These are phyloP conservation scores for Blastobotrys niveus DNA, from an alignment of 1,139 yeast species.

Conservation along the genomic window DNA sequence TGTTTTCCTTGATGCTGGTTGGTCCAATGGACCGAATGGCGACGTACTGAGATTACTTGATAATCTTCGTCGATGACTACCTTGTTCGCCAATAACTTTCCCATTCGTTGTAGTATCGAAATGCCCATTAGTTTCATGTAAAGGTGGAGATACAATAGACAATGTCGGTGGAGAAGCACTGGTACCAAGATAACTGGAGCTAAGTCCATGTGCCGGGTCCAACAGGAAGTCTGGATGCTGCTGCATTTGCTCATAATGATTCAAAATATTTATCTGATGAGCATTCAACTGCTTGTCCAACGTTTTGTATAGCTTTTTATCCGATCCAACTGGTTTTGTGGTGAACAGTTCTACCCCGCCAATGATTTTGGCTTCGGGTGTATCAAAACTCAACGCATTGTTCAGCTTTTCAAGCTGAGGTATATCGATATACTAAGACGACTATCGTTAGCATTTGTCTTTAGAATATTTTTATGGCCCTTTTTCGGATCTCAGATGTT, in stretches of 20 bases:
- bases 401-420: constrained; percentile 85
- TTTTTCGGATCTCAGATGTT: too few species aligned
- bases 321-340: constrained; percentile 88
- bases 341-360: constrained; percentile 96
- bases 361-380: constrained; percentile 76
- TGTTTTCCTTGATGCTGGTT: constrained; percentile 74
- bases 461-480: too few species aligned
- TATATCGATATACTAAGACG: constrained; percentile 84
- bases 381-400: constrained; percentile 79
- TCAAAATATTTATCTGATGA: constrained; percentile 24
- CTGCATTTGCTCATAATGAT: constrained; percentile 16
- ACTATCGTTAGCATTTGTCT: too few species aligned
- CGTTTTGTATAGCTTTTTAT: constrained; percentile 78
- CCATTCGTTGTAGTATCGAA: constrained; percentile 3
- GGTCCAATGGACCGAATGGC: constrained; percentile 91
- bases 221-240: constrained; percentile 4
- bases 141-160: constrained; percentile 21
- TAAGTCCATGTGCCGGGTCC: constrained; percentile 16
- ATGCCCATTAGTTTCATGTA: constrained; percentile 2
- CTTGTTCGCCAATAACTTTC: too few species aligned
- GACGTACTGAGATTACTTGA: constrained; percentile 39
- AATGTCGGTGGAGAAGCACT: constrained; percentile 20
- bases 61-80: neutral
- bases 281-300: constrained; percentile 61
- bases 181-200: constrained; percentile 22